These are phyloP conservation scores for Penicillium mononematosum DNA, from an alignment of 495 filamentous ascomycete genomes.

Conservation along the genomic window DNA sequence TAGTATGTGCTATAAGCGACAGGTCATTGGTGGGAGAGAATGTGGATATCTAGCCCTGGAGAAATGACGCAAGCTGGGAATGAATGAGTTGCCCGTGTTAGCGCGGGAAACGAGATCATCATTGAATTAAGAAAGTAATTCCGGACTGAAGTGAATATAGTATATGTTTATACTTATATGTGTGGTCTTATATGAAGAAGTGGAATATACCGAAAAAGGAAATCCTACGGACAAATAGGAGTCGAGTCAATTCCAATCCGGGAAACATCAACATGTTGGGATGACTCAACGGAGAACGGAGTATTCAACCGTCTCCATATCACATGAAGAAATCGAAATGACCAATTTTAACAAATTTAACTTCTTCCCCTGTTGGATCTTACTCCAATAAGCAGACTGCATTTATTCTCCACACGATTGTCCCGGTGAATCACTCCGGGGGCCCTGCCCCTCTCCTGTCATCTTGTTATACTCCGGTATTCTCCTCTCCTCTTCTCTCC, in stretches of 20 bases:
- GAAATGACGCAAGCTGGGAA: too few relatives aligned
- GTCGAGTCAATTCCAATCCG: neutral
- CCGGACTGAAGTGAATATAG: too few relatives aligned
- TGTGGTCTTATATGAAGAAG: too few relatives aligned
- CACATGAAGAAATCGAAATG: neutral
- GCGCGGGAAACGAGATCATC: too few relatives aligned
- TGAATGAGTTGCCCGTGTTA: too few relatives aligned
- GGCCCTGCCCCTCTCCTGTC: slow-evolving; percentile 16
- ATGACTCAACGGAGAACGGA: neutral
- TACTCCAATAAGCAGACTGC: neutral
- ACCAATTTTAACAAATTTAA: neutral
- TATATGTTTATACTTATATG: too few relatives aligned
- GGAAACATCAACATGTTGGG: neutral
- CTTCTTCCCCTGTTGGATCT: neutral
- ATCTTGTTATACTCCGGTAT: slow-evolving; percentile 1
- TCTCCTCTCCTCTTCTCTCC: slow-evolving; percentile 11
- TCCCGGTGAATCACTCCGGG: slow-evolving; percentile 17
- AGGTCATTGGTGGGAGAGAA: too few relatives aligned
- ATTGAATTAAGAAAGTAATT: too few relatives aligned
- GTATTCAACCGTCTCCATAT: neutral
- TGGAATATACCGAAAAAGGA: neutral
- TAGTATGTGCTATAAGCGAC: too few relatives aligned
- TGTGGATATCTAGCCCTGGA: too few relatives aligned
- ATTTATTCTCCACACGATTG: slow-evolving; percentile 19
- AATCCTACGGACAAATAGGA: neutral